Percentiles rank a stretch among this genome's conserved stretches.
Evolutionary conservation across 441 rosid genomes (phyloP).

Genomic region (Melastoma candidum): DNA sequence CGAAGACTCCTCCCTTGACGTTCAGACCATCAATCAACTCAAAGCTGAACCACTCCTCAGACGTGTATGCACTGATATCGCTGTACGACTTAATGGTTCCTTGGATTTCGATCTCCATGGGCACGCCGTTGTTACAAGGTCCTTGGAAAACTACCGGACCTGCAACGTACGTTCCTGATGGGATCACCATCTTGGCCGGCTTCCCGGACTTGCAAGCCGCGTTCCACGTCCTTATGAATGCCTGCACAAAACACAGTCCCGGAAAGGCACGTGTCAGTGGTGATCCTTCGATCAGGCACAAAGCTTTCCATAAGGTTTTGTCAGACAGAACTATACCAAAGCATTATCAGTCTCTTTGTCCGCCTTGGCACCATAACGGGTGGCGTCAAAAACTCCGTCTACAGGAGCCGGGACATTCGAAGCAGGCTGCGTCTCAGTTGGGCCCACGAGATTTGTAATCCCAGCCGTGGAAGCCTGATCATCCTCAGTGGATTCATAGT

Average conservation of each 20-base stretch:
- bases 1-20: conserved; percentile 31
- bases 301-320: neutral
- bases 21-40: conserved; percentile 19
- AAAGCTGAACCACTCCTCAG: conserved; percentile 25
- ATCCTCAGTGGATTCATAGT: too few species aligned
- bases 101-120: conserved; percentile 20
- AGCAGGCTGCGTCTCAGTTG: too few species aligned
- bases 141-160: conserved; percentile 26
- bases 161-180: conserved; percentile 22
- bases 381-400: conserved; percentile 1
- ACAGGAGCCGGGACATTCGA: too few species aligned
- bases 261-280: too few species aligned
- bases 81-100: conserved; percentile 24
- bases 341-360: conserved; percentile 2
- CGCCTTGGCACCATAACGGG: neutral
- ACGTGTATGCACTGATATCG: conserved; percentile 13
- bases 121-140: conserved; percentile 23
- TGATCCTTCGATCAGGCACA: neutral
- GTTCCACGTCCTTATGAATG: conserved; percentile 26
- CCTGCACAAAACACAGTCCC: conserved; percentile 17
- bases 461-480: too few species aligned
- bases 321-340: neutral
- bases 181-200: conserved; percentile 24
- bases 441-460: too few species aligned
- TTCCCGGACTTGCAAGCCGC: conserved; percentile 23